Base-by-base conservation (phyloP, 139 green algal species). In the Gonium pectorale region DNA sequence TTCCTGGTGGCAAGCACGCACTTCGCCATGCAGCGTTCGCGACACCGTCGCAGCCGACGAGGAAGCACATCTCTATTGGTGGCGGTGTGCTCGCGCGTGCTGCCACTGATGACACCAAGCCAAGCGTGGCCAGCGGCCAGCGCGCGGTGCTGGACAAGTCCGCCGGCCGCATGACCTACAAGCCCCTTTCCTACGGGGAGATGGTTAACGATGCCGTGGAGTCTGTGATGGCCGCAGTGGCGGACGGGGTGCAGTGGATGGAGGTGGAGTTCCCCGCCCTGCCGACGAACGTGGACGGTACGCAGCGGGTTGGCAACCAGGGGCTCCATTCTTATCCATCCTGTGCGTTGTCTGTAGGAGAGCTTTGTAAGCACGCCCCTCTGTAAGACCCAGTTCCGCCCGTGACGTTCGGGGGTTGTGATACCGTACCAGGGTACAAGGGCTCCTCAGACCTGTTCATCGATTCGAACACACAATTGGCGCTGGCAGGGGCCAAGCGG, bases 221-320 rank as follows among this genome's bases (percentile, higher is more conserved):
- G 0, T 88, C 91, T 15, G 80, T 98, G 22, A 26, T 87, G 27
- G 66, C 70, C 7, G 96, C 86, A 2, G 84, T 98, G n/a, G 86
- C 87, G 0, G 93, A 96, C 71, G 95, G 95, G 0, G 41, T 91
- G 11, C 79, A 41, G 3, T 67, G 80, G 26, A 85, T 98, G 87
- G 96, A 98, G 81, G 96, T 98, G 5, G 95, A 98, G 84, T 98
- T 98, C 81, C 96, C 96, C 13, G 86, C 95, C 0, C 83, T 98
- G 29, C 91, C 93, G 24, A 86, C 81, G 26, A 84, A 91, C 51
- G 82, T 95, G 21, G 91, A 97, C 70, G 92, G 93, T 97, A 80
- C 64, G 35, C n/a, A 40, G 29, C n/a, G n/a, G n/a, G n/a, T n/a
- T n/a, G n/a, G n/a, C n/a, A n/a, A n/a, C n/a, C n/a, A n/a, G n/a